Base-by-base conservation (phyloP, 352 stramenopile genomes). In the Phytophthora pistaciae region DNA sequence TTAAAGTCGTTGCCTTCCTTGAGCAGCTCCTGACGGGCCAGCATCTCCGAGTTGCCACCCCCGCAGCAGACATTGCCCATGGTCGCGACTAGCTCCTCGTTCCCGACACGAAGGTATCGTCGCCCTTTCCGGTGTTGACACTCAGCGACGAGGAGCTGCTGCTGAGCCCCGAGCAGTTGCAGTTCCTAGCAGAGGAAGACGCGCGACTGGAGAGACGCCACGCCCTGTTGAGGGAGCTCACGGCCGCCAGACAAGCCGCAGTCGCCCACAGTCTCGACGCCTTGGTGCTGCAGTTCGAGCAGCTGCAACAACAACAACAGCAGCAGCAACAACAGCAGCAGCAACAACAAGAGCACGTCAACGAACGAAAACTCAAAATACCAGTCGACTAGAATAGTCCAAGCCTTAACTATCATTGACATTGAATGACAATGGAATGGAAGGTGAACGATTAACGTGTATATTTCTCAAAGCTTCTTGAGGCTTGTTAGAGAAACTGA, bases 21-120 rank as follows among this genome's bases (percentile, higher is more conserved):
- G 0, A 93, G 82, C 54, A 90, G 55, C 59, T 87, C 81, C 44
- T 82, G 85, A 20, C 84, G 83, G 61, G 85, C 79, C 49, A 85
- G 61, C 74, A 85, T 84, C 77, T 93, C 85, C 40, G 82, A 82
- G 72, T 85, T 70, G 21, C 80, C 82, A 29, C 29, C 60, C 4
- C 83, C 82, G 63, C 85, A 92, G 70, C 84, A 93, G 50, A 77
- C 56, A 65, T 93, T 93, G n/a, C 85, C 85, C 85, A 93, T 93
- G 23, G 11, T 49, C 25, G 18, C 20, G 20, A 16, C n/a, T 25
- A 29, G 38, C 2, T n/a, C 29, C 46, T 65, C 5, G 18, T 21
- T 56, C 27, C 25, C n/a, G 57, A n/a, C n/a, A n/a, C 25, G 25
- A 56, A n/a, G 42, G 16, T 31, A 16, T 16, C 60, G 46, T 8